Percentiles rank a stretch among this genome's conserved stretches.
Evolutionary conservation across 768 basidiomycete species (phyloP).

Genomic region (Leccinum pellstonianum): DNA sequence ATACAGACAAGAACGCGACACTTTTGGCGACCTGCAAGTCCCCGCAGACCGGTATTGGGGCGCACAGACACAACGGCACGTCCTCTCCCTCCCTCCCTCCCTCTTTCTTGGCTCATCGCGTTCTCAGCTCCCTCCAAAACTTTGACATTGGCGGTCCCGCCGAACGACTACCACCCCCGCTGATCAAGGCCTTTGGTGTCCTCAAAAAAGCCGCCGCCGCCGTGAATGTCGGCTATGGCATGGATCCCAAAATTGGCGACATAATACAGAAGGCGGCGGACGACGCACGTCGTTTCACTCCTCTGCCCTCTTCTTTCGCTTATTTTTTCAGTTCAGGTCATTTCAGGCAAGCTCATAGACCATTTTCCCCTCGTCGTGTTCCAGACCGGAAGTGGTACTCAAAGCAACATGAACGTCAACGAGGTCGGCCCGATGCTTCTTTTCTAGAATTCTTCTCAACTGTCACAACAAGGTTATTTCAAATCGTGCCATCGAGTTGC

Average conservation of each 20-base stretch:
- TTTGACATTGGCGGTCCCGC: conserved; percentile 97
- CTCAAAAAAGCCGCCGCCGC: conserved; percentile 95
- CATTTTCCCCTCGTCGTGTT: conserved; percentile 99
- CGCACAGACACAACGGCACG: conserved; percentile 92
- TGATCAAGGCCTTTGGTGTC: conserved; percentile 97
- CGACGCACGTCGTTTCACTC: conserved; percentile 55
- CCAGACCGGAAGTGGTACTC: conserved; percentile 98
- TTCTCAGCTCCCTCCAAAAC: conserved; percentile 81
- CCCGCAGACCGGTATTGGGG: conserved; percentile 93
- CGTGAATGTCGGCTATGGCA: conserved; percentile 87
- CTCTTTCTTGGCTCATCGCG: conserved; percentile 9
- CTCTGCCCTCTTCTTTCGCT: not conserved
- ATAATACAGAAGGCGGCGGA: conserved; percentile 94
- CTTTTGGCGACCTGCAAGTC: conserved; percentile 93
- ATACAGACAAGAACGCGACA: conserved; percentile 85
- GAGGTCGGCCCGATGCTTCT: conserved; percentile 54
- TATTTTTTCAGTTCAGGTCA: conserved; percentile 58
- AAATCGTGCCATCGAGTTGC: conserved; percentile 95
- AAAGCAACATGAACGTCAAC: conserved; percentile 99
- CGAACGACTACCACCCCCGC: conserved; percentile 90
- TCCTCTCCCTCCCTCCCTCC: not conserved
- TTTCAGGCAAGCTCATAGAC: conserved; percentile 89
- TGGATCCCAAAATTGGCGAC: conserved; percentile 82
- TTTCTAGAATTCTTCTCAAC: not conserved
- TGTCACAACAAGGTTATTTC: conserved; percentile 74